These are phyloP conservation scores for Emmonsiellopsis sp. DNA, from an alignment of 2,329 filamentous ascomycete genomes.

Conservation along the genomic window DNA sequence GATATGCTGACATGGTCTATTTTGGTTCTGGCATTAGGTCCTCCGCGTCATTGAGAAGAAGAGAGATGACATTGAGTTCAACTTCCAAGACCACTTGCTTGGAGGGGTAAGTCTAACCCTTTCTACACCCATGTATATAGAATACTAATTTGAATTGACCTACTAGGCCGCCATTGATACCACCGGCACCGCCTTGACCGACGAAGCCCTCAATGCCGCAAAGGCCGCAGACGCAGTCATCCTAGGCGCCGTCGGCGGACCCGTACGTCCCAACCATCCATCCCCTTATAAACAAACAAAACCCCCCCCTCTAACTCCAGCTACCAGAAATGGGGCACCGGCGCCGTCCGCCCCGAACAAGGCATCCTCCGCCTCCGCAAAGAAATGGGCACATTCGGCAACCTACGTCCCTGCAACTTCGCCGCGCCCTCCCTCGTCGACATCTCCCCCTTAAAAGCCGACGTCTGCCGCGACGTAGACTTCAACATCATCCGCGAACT, in stretches of 20 bases:
- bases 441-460: conserved; percentile 75
- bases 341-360: conserved; percentile 80
- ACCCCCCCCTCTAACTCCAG: conserved; percentile 21
- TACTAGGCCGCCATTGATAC: conserved; percentile 77
- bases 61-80: conserved; percentile 68
- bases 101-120: conserved; percentile 63
- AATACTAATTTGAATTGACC: background rate
- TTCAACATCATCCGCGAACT: conserved; percentile 89
- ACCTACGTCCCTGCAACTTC: conserved; percentile 94
- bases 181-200: conserved; percentile 67
- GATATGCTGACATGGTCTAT: background rate
- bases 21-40: conserved; percentile 43
- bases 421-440: conserved; percentile 77
- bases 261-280: conserved; percentile 29
- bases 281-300: conserved; percentile 2
- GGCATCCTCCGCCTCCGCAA: conserved; percentile 86
- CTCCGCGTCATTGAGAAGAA: conserved; percentile 68
- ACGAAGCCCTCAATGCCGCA: conserved; percentile 71
- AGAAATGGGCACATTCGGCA: conserved; percentile 88
- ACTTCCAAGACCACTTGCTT: conserved; percentile 80
- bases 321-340: conserved; percentile 72
- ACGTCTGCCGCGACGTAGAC: conserved; percentile 77
- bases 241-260: conserved; percentile 89
- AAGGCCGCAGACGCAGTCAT: conserved; percentile 83
- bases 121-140: background rate